Conservation (phyloP, 305 asterid genomes). For the Fraxinus ornus region DNA sequence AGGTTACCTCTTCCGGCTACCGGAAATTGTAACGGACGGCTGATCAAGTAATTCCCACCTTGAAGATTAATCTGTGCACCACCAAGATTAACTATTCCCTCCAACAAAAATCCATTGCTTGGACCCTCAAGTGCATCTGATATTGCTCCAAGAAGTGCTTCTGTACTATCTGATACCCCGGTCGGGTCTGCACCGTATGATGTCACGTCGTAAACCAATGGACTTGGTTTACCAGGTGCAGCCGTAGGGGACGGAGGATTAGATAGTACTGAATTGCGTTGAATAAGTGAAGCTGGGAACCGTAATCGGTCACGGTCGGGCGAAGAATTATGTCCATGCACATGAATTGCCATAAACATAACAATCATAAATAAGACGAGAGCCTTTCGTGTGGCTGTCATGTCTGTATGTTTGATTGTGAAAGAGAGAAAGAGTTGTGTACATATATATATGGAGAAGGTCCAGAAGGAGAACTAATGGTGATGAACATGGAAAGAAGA, state of each 20-base stretch:
- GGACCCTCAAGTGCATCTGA: conserved; percentile 63
- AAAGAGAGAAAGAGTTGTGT: conserved; percentile 2
- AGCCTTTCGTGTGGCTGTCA: conserved; percentile 42
- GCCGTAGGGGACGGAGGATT: neutral
- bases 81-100: conserved; percentile 69
- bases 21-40: conserved; percentile 65
- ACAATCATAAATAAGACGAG: conserved; percentile 19
- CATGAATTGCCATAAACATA: conserved; percentile 25
- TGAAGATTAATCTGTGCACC: conserved; percentile 77
- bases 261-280: conserved; percentile 21
- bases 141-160: conserved; percentile 58
- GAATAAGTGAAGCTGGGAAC: conserved; percentile 27
- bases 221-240: neutral
- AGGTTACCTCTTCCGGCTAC: conserved; percentile 69
- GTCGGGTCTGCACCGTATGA: conserved; percentile 96
- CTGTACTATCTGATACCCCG: conserved; percentile 66
- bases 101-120: conserved; percentile 46
- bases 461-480: neutral
- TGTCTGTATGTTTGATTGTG: conserved; percentile 10
- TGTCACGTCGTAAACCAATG: conserved; percentile 46
- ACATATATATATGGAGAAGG: neutral
- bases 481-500: conserved; percentile 23
- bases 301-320: conserved; percentile 17
- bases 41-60: conserved; percentile 76
- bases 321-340: conserved; percentile 22